Percentiles rank a stretch among this genome's conserved stretches.
These are phyloP conservation scores for Penicillium griseofulvum DNA, from an alignment of 2,329 filamentous ascomycete genomes.

Conservation along the genomic window DNA sequence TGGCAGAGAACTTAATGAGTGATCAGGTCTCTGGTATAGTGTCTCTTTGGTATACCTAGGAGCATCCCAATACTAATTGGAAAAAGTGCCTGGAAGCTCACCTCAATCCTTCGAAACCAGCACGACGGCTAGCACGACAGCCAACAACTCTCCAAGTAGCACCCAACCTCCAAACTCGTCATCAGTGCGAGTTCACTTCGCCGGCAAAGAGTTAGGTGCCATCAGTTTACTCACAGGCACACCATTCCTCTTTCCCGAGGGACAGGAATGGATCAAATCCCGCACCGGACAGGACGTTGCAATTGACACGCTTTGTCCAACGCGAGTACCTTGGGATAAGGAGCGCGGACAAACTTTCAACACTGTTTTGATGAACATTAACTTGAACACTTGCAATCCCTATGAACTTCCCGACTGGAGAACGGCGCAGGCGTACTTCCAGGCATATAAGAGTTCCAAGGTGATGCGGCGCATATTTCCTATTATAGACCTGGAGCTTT, in stretches of 20 bases:
- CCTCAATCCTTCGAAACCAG: slow-evolving; percentile 3
- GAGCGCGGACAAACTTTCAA: slow-evolving; percentile 27
- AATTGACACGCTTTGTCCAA: slow-evolving; percentile 30
- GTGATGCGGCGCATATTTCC: slow-evolving; percentile 50
- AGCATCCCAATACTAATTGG: not conserved
- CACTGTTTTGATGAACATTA: slow-evolving; percentile 18
- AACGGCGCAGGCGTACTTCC: slow-evolving; percentile 33
- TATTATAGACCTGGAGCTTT: slow-evolving; percentile 48
- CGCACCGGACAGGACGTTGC: slow-evolving; percentile 43
- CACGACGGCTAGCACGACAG: slow-evolving; percentile 14
- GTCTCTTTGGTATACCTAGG: not conserved
- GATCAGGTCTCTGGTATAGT: slow-evolving; percentile 22
- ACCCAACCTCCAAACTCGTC: slow-evolving; percentile 22
- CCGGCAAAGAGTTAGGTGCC: slow-evolving; percentile 48
- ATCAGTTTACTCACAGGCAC: slow-evolving; percentile 51
- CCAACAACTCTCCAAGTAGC: slow-evolving; percentile 18
- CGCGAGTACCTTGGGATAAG: slow-evolving; percentile 37
- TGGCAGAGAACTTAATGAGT: slow-evolving; percentile 31
- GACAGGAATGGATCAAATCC: slow-evolving; percentile 50
- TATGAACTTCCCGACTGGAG: slow-evolving; percentile 39
- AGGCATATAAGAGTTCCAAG: slow-evolving; percentile 31
- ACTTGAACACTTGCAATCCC: slow-evolving; percentile 17
- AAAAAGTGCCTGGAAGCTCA: slow-evolving; percentile 5
- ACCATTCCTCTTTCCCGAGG: slow-evolving; percentile 50
- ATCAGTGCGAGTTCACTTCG: slow-evolving; percentile 47